Evolutionary conservation across 306 rosid species (phyloP).

Genomic region (Albizia julibrissin): DNA sequence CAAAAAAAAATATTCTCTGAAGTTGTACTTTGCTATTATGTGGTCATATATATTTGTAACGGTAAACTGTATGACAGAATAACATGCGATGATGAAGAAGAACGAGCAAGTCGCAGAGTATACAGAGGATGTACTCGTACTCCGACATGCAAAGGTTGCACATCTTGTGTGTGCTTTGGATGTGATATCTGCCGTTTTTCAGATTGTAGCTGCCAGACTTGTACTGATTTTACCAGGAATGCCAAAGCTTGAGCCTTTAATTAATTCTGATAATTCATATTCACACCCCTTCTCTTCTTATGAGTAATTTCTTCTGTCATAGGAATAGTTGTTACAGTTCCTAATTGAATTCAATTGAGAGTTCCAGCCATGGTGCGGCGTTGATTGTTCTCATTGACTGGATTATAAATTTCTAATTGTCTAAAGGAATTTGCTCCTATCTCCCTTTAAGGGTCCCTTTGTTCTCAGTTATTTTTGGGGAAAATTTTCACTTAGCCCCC

Average conservation of each 20-base stretch:
- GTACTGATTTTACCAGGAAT: conserved; percentile 87
- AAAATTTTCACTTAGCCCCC: too few species aligned
- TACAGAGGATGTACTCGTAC: conserved; percentile 83
- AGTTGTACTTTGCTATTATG: conserved; percentile 7
- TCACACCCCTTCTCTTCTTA: conserved; percentile 10
- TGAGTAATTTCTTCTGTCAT: conserved; percentile 8
- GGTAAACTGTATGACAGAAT: conserved; percentile 47
- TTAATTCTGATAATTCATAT: conserved; percentile 17
- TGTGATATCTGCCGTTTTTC: conserved; percentile 90
- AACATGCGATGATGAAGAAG: conserved; percentile 88
- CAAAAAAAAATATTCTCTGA: not conserved
- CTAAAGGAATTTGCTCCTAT: not conserved
- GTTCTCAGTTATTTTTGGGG: not conserved
- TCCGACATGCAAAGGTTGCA: conserved; percentile 93
- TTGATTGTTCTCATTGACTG: conserved; percentile 43
- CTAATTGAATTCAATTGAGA: conserved; percentile 31
- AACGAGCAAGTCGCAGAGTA: conserved; percentile 83
- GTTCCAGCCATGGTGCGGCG: conserved; percentile 35
- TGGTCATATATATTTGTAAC: not conserved
- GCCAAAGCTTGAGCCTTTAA: conserved; percentile 52
- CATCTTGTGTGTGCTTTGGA: conserved; percentile 95
- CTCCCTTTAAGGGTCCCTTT: not conserved
- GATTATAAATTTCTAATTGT: conserved; percentile 39
- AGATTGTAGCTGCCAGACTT: conserved; percentile 96
- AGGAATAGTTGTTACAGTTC: conserved; percentile 22